phyloP scores from a whole-genome alignment of 768 basidiomycete genomes.

The Goffeauzyma gilvescens region DNA sequence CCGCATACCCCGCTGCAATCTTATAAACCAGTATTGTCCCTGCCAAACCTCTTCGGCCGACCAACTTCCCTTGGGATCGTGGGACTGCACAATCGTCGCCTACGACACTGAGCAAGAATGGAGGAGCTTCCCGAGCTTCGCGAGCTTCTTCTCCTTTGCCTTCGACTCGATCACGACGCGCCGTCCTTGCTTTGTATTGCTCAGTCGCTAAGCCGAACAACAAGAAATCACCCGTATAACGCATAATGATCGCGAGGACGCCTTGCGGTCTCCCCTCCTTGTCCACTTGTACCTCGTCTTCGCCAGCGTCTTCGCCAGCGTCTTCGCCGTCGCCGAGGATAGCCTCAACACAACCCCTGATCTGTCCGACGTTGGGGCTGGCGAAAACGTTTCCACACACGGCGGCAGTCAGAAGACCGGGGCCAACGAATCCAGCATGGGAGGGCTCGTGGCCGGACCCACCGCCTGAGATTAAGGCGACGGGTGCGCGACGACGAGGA shows the following conservation, averaged over 20 bases:
- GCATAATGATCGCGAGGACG: conserved; percentile 6
- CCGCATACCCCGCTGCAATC: conserved; percentile 30
- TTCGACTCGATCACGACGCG: no score
- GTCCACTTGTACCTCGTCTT: neutral
- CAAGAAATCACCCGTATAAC: conserved; percentile 32
- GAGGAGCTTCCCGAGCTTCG: no score
- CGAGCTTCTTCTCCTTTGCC: conserved; percentile 26
- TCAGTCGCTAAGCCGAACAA: conserved; percentile 34
- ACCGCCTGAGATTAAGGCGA: conserved; percentile 23
- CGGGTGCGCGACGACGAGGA: conserved; percentile 1
- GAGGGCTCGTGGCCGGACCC: conserved; percentile 65
- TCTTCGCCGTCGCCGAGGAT: neutral
- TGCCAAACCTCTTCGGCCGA: conserved; percentile 34
- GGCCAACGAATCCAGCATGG: conserved; percentile 72
- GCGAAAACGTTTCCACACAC: conserved; percentile 82
- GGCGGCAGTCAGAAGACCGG: conserved; percentile 63
- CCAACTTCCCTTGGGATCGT: conserved; percentile 31
- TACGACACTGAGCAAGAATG: conserved; percentile 22
- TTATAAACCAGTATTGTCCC: conserved; percentile 36
- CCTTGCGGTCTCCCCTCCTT: no score
- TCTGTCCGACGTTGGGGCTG: conserved; percentile 69
- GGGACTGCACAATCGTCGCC: conserved; percentile 36
- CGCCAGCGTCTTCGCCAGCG: neutral
- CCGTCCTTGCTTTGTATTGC: conserved; percentile 16
- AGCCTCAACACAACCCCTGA: conserved; percentile 36